These are phyloP conservation scores for Gautieria morchelliformis DNA, from an alignment of 768 basidiomycete species.

Conservation along the genomic window DNA sequence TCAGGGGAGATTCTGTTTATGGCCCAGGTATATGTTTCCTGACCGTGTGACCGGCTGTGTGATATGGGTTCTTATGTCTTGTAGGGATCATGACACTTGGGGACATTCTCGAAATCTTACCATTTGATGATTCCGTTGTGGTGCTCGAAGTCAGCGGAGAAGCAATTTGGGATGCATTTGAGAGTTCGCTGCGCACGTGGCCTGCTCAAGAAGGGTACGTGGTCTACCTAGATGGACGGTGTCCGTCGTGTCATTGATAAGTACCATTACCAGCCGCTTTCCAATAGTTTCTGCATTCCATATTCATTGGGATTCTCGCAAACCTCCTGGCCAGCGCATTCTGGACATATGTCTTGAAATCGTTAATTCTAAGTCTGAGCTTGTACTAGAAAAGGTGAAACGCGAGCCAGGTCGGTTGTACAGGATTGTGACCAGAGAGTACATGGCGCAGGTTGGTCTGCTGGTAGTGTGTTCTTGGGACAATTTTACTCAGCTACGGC, in stretches of 20 bases:
- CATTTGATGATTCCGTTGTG: constrained; percentile 79
- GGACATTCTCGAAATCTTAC: constrained; percentile 81
- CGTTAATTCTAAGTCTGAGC: constrained; percentile 21
- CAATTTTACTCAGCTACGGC: background rate
- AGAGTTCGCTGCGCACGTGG: constrained; percentile 63
- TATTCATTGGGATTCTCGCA: constrained; percentile 79
- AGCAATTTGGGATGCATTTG: constrained; percentile 71
- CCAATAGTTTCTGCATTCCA: constrained; percentile 79
- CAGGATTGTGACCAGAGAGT: constrained; percentile 77
- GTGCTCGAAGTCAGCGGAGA: constrained; percentile 74
- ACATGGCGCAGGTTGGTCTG: constrained; percentile 46
- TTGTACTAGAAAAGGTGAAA: constrained; percentile 41
- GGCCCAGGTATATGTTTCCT: constrained; percentile 49
- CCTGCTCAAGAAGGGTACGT: constrained; percentile 82
- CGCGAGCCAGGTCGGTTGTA: constrained; percentile 52
- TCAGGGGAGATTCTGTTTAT: constrained; percentile 80
- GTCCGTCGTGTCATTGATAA: background rate
- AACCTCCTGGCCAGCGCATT: constrained; percentile 61
- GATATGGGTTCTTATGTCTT: background rate
- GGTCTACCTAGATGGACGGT: background rate
- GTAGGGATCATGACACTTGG: constrained; percentile 70
- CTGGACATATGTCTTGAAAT: constrained; percentile 55
- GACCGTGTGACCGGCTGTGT: background rate
- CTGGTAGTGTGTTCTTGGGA: background rate
- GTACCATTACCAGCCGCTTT: constrained; percentile 53